Evolutionary conservation across 2,329 filamentous ascomycete species (phyloP), one percentile per base, ranked within the genome.

Genomic region (Aspergillus latus): DNA sequence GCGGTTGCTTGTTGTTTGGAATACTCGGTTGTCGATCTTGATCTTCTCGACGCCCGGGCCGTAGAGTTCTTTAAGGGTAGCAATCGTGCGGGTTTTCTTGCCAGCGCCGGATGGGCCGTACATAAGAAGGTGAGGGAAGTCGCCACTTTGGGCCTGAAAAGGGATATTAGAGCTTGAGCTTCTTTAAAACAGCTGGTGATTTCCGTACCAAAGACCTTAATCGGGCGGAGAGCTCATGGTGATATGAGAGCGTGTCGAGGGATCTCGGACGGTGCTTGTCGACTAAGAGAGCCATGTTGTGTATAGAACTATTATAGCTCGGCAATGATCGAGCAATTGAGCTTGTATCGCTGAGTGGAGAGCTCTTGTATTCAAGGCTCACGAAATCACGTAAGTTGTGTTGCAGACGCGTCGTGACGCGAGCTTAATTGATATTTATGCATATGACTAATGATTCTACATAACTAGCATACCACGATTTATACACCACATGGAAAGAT

Each of bases 11-110:
- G 86, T 92, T 1, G 94, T 97, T 76, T 96, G 92, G 79, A 99
- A 99, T 57, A 97, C 89, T 62, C 94, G 89, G 10, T 92, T 90
- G 72, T 99, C 94, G 76, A 99, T 97, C 79, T 97, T 97, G 82
- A 99, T 99, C 82, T 97, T 97, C 71, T 99, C 95, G n/a, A 96
- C 94, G 43, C 94, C 93, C 0, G 93, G 88, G 0, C 94, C 94
- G 74, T 94, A 99, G 6, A 99, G 83, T 70, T 97, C 93, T 73
- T 96, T 96, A 3, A 99, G 79, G 0, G 93, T 97, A 13, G 94
- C 92, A 15, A 97, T 91, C 64, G 97, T 95, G 43, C 94, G 88
- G 1, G 94, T 99, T 77, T 99, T 99, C 76, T 99, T 99, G 64
- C 94, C 94, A 4, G 94, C 94, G 34, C 94, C 94, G 0, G 93